Percentiles rank a stretch among this genome's conserved stretches.
These are phyloP conservation scores for Drechslera avenae DNA, from an alignment of 2,329 filamentous ascomycete species.

Conservation along the genomic window DNA sequence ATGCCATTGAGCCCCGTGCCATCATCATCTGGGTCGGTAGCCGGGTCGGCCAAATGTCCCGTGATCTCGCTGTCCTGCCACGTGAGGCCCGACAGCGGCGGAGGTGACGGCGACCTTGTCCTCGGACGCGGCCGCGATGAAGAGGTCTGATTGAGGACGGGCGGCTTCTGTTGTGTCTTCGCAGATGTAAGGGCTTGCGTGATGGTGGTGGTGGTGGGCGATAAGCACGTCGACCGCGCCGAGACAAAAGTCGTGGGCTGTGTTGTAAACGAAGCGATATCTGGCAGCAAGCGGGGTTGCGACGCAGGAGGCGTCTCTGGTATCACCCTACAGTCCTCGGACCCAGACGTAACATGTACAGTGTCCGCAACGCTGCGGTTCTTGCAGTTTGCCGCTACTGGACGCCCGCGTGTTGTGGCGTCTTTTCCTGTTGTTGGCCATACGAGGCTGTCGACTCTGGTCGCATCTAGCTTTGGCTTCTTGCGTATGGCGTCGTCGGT, in stretches of 20 bases:
- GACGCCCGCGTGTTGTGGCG: neutral
- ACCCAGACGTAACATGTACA: constrained; percentile 3
- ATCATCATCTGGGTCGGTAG: constrained; percentile 63
- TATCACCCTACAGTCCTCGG: constrained; percentile 25
- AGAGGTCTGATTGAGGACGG: constrained; percentile 6
- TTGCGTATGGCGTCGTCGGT: constrained; percentile 43
- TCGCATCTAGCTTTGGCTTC: constrained; percentile 43
- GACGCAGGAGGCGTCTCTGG: constrained; percentile 40
- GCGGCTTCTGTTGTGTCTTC: constrained; percentile 4
- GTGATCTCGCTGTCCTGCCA: constrained; percentile 69
- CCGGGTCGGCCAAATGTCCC: constrained; percentile 57
- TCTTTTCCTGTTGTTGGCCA: constrained; percentile 19
- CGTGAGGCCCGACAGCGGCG: constrained; percentile 45
- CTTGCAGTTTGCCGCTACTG: neutral
- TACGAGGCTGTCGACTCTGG: constrained; percentile 25
- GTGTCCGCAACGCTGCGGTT: constrained; percentile 9
- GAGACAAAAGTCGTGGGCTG: constrained; percentile 36
- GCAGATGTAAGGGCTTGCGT: constrained; percentile 8
- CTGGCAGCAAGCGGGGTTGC: constrained; percentile 42
- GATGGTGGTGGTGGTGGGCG: constrained; percentile 14
- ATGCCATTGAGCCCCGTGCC: constrained; percentile 68
- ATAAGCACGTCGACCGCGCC: too few relatives aligned
- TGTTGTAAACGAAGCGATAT: constrained; percentile 34
- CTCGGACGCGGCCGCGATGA: constrained; percentile 26
- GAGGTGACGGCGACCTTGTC: constrained; percentile 39